These are phyloP conservation scores for Phoma sp. DNA, from an alignment of 2,329 filamentous ascomycete species.

Conservation along the genomic window DNA sequence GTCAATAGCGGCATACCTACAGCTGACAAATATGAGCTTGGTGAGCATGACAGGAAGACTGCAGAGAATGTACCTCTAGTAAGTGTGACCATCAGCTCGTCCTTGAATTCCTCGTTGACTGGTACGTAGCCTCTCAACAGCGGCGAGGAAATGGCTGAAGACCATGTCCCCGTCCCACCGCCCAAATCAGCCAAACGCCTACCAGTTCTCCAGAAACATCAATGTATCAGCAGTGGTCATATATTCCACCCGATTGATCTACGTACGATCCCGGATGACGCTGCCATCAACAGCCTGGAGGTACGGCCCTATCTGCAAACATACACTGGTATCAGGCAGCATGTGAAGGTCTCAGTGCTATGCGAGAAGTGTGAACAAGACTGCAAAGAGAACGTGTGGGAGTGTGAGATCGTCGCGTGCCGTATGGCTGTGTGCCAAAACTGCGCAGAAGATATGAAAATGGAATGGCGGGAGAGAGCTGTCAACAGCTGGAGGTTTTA, in stretches of 20 bases:
- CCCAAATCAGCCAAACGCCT: background rate
- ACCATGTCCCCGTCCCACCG: no score
- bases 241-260: conserved; percentile 27
- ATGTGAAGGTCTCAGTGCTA: conserved; percentile 23
- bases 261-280: conserved; percentile 21
- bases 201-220: conserved; percentile 15
- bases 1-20: background rate
- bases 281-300: conserved; percentile 23
- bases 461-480: conserved; percentile 22
- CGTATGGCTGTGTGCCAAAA: conserved; percentile 22
- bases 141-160: background rate
- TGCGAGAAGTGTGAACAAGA: conserved; percentile 29
- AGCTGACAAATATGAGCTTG: background rate
- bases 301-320: conserved; percentile 25
- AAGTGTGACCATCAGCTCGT: background rate
- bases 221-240: conserved; percentile 30
- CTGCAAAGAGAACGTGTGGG: conserved; percentile 25
- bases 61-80: conserved; percentile 2
- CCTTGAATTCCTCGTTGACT: background rate
- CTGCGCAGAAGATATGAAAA: conserved; percentile 27
- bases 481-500: conserved; percentile 16
- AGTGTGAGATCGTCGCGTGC: conserved; percentile 30
- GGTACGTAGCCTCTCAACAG: conserved; percentile 15
- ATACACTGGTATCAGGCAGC: conserved; percentile 17
- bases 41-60: background rate